These are phyloP conservation scores for Diaporthe batatas DNA, from an alignment of 2,329 filamentous ascomycete genomes.

Conservation along the genomic window DNA sequence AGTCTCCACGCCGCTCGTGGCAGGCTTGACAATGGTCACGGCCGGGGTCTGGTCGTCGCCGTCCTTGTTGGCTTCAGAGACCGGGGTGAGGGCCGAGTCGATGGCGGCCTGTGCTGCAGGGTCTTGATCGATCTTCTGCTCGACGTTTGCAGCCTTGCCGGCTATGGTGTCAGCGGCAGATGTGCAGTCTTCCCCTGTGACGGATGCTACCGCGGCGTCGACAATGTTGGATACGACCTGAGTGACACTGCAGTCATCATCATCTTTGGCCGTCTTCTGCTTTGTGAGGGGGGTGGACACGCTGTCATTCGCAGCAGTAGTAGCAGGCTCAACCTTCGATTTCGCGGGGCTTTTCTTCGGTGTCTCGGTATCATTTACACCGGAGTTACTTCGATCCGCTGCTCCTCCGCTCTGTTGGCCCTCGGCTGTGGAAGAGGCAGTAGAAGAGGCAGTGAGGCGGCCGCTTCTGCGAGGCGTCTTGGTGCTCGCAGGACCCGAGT, in stretches of 20 bases:
- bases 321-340: neutral
- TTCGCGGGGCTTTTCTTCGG: neutral
- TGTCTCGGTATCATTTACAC: neutral
- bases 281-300: neutral
- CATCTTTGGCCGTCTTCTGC: neutral
- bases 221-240: slow-evolving; percentile 25
- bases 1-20: slow-evolving; percentile 30
- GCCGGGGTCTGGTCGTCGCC: slow-evolving; percentile 13
- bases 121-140: slow-evolving; percentile 36
- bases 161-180: slow-evolving; percentile 23
- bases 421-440: neutral
- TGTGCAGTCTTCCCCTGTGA: slow-evolving; percentile 13
- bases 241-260: slow-evolving; percentile 13
- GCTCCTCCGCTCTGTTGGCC: neutral
- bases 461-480: slow-evolving; percentile 1
- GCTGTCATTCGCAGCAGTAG: neutral
- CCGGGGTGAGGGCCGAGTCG: slow-evolving; percentile 38
- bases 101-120: slow-evolving; percentile 18
- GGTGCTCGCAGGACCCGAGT: neutral
- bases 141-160: slow-evolving; percentile 8
- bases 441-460: neutral
- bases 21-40: slow-evolving; percentile 11
- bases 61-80: slow-evolving; percentile 37
- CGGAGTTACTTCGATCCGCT: neutral
- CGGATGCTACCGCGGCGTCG: slow-evolving; percentile 2